Conservation (phyloP, 192 early-diverging fungal species). For the Backusella luteola region DNA sequence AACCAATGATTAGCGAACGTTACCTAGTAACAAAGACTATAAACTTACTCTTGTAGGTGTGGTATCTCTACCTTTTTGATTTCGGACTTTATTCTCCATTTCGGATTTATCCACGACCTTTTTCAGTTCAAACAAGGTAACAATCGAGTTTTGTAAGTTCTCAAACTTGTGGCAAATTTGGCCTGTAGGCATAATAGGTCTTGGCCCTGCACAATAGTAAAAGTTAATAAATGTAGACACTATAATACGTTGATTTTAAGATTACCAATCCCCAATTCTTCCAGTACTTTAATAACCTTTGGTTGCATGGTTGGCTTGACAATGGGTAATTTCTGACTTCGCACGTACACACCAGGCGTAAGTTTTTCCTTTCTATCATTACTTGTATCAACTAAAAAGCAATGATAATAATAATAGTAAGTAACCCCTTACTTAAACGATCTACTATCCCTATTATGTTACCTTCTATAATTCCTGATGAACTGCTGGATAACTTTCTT, state of each 20-base stretch:
- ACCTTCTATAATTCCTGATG: constrained; percentile 16
- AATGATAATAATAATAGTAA: neutral
- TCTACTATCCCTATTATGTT: neutral
- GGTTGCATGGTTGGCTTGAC: constrained; percentile 50
- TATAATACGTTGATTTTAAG: neutral
- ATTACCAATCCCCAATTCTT: constrained; percentile 57
- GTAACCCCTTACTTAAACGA: neutral
- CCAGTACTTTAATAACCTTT: constrained; percentile 52
- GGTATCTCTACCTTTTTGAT: constrained; percentile 7
- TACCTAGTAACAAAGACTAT: neutral
- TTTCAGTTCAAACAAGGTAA: constrained; percentile 80
- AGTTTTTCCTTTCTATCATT: constrained; percentile 47
- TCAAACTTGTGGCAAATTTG: constrained; percentile 80
- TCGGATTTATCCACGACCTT: constrained; percentile 81
- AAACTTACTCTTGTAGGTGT: constrained; percentile 4
- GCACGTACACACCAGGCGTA: constrained; percentile 61
- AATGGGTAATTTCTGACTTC: constrained; percentile 56
- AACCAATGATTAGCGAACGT: neutral
- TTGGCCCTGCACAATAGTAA: constrained; percentile 32
- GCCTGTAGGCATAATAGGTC: constrained; percentile 84
- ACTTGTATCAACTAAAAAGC: neutral
- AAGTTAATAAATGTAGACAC: neutral
- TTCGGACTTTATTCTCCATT: constrained; percentile 49
- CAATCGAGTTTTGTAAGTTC: constrained; percentile 69
- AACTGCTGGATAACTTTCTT: constrained; percentile 27